These are phyloP conservation scores for Panaeolus papilionaceus DNA, from an alignment of 768 basidiomycete genomes.

Conservation along the genomic window DNA sequence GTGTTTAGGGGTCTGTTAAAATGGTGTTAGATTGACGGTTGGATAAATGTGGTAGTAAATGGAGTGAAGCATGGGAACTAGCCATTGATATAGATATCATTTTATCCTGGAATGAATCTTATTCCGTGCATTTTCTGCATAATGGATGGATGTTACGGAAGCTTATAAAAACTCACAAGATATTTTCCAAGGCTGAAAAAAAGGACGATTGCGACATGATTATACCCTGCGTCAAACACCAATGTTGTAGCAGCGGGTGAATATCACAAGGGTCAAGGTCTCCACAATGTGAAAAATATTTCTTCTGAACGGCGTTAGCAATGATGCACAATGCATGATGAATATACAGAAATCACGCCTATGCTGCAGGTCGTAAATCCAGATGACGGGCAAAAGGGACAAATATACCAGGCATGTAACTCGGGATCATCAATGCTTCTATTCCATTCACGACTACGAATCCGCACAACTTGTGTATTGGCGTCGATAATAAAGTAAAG, in stretches of 20 bases:
- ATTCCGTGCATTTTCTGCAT: not conserved
- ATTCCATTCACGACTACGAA: conserved; percentile 7
- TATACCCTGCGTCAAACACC: not conserved
- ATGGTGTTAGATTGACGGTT: not conserved
- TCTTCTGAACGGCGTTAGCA: too few species aligned
- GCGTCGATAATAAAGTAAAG: conserved; percentile 69
- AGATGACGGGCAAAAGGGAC: not conserved
- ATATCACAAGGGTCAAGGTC: not conserved
- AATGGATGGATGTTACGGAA: too few species aligned
- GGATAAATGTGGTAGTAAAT: not conserved
- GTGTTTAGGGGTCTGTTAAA: not conserved
- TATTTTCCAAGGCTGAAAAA: not conserved
- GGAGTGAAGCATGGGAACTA: not conserved
- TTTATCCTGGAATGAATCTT: too few species aligned
- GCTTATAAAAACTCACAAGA: not conserved
- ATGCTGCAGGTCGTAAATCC: not conserved
- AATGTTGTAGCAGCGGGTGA: not conserved
- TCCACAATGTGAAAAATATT: too few species aligned
- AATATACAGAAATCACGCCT: not conserved
- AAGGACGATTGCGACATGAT: not conserved
- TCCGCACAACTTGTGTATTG: conserved; percentile 56
- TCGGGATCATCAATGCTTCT: not conserved
- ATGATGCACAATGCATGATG: too few species aligned
- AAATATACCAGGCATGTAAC: not conserved
- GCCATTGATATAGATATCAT: not conserved